These are phyloP conservation scores for Cupressus sempervirens DNA, from an alignment of 75 land plant genomes.

Conservation along the genomic window DNA sequence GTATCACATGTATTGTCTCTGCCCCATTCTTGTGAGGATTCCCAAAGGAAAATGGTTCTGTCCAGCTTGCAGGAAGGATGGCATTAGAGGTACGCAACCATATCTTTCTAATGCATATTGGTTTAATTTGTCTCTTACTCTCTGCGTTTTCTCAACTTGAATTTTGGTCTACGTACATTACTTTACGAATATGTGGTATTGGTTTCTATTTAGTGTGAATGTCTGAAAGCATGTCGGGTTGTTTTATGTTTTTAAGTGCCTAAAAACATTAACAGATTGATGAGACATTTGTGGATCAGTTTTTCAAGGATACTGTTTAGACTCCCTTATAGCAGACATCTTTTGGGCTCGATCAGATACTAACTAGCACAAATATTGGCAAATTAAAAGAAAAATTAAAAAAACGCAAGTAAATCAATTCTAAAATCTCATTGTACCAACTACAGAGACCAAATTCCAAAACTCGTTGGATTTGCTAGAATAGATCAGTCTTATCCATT, in stretches of 20 bases:
- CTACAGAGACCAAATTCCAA: not conserved
- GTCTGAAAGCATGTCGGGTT: not conserved
- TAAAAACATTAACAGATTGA: not conserved
- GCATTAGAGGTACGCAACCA: slow-evolving; percentile 18
- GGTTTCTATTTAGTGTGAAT: not conserved
- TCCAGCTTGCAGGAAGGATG: slow-evolving; percentile 26
- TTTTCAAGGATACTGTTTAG: not conserved
- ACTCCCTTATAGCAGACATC: not conserved
- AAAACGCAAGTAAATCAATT: not conserved
- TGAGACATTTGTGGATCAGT: not conserved
- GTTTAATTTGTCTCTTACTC: not conserved
- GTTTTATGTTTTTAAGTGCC: not conserved
- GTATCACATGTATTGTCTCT: slow-evolving; percentile 42
- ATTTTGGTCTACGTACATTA: not conserved
- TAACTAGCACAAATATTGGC: not conserved
- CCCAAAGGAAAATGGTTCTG: slow-evolving; percentile 45
- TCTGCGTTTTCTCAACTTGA: not conserved
- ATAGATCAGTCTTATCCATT: not conserved
- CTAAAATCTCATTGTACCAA: not conserved
- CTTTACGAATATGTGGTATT: not conserved
- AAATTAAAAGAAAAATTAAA: not conserved
- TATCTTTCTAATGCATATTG: not conserved
- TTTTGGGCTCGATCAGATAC: not conserved
- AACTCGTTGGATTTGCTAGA: not conserved
- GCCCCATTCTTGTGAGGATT: slow-evolving; percentile 36